Conservation (phyloP, 345 rosid species). For the Eucalyptus fibrosa region DNA sequence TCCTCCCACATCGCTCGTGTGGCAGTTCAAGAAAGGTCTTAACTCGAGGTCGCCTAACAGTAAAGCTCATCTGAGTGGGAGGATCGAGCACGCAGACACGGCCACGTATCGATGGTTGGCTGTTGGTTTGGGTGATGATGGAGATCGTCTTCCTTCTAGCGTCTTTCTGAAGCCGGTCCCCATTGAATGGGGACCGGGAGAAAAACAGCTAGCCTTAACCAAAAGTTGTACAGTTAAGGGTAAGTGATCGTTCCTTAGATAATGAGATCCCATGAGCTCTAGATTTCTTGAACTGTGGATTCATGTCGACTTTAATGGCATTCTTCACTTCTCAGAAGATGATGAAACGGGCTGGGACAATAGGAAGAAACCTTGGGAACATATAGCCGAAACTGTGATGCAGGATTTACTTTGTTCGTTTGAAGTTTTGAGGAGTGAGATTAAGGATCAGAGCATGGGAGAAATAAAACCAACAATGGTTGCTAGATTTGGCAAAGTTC, state of each 20-base stretch:
- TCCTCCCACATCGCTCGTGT: slow-evolving; percentile 10
- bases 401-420: slow-evolving; percentile 31
- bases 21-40: slow-evolving; percentile 11
- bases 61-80: neutral
- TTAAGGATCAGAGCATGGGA: neutral
- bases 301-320: neutral
- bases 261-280: neutral
- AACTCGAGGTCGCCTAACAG: neutral
- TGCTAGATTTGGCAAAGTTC: slow-evolving; percentile 46
- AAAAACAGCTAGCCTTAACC: slow-evolving; percentile 19
- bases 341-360: neutral
- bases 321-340: neutral
- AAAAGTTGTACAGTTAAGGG: slow-evolving; percentile 8
- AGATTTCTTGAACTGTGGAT: neutral
- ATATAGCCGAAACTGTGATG: slow-evolving; percentile 28
- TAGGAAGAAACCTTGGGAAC: slow-evolving; percentile 16
- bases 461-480: slow-evolving; percentile 24
- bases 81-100: slow-evolving; percentile 11
- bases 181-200: slow-evolving; percentile 5
- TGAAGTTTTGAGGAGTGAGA: slow-evolving; percentile 10
- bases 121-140: slow-evolving; percentile 24
- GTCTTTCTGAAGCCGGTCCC: slow-evolving; percentile 20
- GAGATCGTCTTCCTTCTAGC: slow-evolving; percentile 5
- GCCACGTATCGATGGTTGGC: slow-evolving; percentile 30
- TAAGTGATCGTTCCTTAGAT: neutral